Evolutionary conservation across 345 rosid species (phyloP), one percentile per base, ranked within the genome.

Genomic region (Eucalyptus melliodora): DNA sequence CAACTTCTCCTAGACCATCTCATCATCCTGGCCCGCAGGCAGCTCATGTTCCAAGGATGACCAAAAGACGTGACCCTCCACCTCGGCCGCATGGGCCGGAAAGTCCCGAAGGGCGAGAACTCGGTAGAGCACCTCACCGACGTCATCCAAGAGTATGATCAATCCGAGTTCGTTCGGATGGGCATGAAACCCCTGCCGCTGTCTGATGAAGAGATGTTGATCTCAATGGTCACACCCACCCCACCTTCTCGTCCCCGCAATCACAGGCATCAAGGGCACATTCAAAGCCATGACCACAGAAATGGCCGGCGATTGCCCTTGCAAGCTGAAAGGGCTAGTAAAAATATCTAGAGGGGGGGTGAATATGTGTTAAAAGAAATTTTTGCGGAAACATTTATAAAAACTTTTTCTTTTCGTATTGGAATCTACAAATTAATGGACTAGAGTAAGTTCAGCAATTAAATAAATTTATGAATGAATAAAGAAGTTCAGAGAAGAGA

Each of bases 31-130:
- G 96, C 95, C 88, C 91, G 96, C 3, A 93, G 97, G 34, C 95
- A 92, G 86, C 95, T 95, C 92, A 93, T 95, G 95, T 95, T 88
- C 89, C 95, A 95, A 90, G 97, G 97, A 16, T 87, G 94, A 1
- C 96, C 96, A 0, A 92, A 91, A 85, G 95, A 94, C 85, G 94
- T 93, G 16, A 82, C 91, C 45, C 94, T 93, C 34, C 93, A 94
- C 91, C 92, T 95, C 4, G 89, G 65, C 23, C 91, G 93, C 45
- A 92, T 95, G 96, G 95, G 95, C 44, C 62, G 93, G 31, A 92
- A 92, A 89, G 93, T 94, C 24, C 93, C 95, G 27, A 92, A 90
- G 59, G 97, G 96, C 0, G 95, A 95, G 85, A 94, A 88, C 92
- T 88, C 95, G 4, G 91, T 95, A 59, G 96, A 95, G 92, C 90